Base-by-base conservation (phyloP, 495 filamentous ascomycete species). In the Diplogelasinospora grovesii region DNA sequence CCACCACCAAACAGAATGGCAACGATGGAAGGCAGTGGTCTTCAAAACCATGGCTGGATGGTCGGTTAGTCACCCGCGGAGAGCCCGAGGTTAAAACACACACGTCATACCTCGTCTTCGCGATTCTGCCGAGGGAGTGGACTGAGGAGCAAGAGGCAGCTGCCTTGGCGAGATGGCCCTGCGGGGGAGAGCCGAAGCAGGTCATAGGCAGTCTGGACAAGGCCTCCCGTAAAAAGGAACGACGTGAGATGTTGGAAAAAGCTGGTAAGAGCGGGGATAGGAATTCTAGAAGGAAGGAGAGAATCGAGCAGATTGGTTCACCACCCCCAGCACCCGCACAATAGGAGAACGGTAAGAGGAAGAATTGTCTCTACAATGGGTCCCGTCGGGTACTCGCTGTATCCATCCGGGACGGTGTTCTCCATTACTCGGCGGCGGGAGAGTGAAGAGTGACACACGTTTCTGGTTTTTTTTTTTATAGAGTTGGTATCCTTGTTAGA, bases 61-160 rank as follows among this genome's bases (percentile, higher is more conserved):
- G 92, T 4, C 76, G 79, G 14, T 48, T 96, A 39, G 70, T 84
- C 8, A 85, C 89, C 45, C 77, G 88, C 18, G 75, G 81, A 4
- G 92, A 97, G 64, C 70, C 79, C 1, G 89, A 99, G 64, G 61
- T 96, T 22, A 95, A 95, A 73, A 89, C 79, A 8, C 92, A 99
- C 62, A 99, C 92, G 0, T 87, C 81, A 9, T 99, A 97, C 60
- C 71, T 99, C 11, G 83, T 93, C 5, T 98, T 99, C 73, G 92
- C 93, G 1, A 65, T 92, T 4, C 63, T 99, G 38, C 93, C 93
- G 9, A 68, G 78, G 35, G 82, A 83, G 37, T 97, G 92, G 93
- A 79, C 66, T 0, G 82, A 78, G 34, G 85, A 83, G 48, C 84
- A 95, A 51, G 92, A 99, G 63, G 67, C 71, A n/a, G 69, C 63